Base-by-base conservation (phyloP, 208 protist genomes). In the Phytomonas serpens region DNA sequence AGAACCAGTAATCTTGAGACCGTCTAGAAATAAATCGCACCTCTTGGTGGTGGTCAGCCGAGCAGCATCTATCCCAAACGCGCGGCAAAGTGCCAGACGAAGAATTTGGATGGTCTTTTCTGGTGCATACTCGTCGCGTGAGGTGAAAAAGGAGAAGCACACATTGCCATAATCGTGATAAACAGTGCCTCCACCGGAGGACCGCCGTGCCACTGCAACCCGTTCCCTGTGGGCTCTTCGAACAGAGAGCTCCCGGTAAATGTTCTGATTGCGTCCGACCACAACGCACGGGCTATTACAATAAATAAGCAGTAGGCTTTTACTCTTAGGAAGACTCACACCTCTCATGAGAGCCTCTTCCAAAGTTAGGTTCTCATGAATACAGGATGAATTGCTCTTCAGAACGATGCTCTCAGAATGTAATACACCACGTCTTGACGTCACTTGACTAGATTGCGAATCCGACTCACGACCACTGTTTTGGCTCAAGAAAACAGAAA, bases 131-230 rank as follows among this genome's bases (percentile, higher is more conserved):
- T 81, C 76, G 29, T 27, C 62, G 51, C 92, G 85, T 33, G 89
- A 83, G 1, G 88, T 88, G 64, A 96, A 79, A 52, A 96, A 92
- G 19, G 87, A 93, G 61, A 96, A 74, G 72, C 89, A 93, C 4
- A 94, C 71, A 74, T 94, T 94, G 16, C 87, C 87, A 14, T 1
- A 23, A 72, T 96, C 92, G 67, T 96, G 92, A 74, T 89, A 96
- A 29, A 96, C 92, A 0, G 89, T 81, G 6, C 92, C 92, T 27
- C 92, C 92, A 42, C 92, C 92, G 2, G 88, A 94, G 32, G 73
- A 82, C 2, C 92, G 89, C 0, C 92, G 85, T 0, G 88, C 88
- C n/a, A 96, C 73, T 10, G 57, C 52, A 2, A 94, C 79, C 23
- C 82, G 76, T 32, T 93, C 86, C 0, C 61, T 63, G 0, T 68